Evolutionary conservation across 768 basidiomycete genomes (phyloP).

Genomic region (Auricularia sp.): DNA sequence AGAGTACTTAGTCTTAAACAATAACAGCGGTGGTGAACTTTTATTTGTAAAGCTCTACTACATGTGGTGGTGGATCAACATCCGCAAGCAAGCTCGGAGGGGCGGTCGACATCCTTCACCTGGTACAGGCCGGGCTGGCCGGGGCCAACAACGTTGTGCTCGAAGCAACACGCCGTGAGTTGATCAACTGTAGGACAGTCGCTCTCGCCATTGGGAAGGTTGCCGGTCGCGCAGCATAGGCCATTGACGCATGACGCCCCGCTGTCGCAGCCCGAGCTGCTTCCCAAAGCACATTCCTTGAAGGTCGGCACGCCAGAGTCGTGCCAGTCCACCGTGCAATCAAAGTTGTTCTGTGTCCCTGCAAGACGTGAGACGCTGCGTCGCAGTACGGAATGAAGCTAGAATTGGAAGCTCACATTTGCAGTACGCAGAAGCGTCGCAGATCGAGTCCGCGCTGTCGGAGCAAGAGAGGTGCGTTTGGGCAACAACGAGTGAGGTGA

Average conservation of each 20-base stretch:
- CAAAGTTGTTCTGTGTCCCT: background rate
- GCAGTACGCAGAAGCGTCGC: background rate
- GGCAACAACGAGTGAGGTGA: too few relatives aligned
- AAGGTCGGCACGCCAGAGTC: background rate
- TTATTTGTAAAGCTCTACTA: too few relatives aligned
- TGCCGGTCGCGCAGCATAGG: background rate
- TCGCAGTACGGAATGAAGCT: background rate
- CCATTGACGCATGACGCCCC: background rate
- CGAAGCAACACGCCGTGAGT: background rate
- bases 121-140: background rate
- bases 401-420: background rate
- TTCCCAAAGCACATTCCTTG: background rate
- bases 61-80: background rate
- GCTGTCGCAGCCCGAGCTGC: background rate
- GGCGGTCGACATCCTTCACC: background rate
- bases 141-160: background rate
- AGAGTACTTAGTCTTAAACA: too few relatives aligned
- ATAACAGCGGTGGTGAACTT: too few relatives aligned
- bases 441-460: background rate
- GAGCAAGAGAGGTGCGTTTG: too few relatives aligned
- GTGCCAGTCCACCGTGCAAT: background rate
- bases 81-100: background rate
- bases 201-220: background rate
- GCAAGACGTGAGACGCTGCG: background rate
- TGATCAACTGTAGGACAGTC: background rate